phyloP scores from a whole-genome alignment of 768 basidiomycete genomes.

The Paxillus rubicundulus region DNA sequence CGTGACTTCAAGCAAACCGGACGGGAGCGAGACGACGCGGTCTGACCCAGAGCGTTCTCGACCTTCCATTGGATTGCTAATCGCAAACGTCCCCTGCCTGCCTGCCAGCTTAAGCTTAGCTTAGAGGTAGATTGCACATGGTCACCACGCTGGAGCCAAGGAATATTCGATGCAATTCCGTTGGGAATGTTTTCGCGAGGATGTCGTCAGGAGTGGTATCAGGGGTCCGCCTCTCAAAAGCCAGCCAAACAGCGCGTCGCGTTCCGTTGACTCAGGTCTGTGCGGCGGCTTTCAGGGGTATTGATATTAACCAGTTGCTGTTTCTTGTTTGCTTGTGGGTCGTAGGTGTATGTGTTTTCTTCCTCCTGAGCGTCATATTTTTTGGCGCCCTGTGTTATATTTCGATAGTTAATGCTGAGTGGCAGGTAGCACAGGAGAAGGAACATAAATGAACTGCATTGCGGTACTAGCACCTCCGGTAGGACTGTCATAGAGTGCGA shows the following conservation, averaged over 20 bases:
- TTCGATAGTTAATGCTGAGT: not conserved
- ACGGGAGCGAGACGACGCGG: conserved; percentile 7
- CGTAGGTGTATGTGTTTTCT: not conserved
- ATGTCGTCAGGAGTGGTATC: conserved; percentile 2
- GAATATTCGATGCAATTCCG: not conserved
- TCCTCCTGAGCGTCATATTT: not conserved
- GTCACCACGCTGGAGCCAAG: not conserved
- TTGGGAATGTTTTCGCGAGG: conserved; percentile 4
- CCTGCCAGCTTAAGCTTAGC: not conserved
- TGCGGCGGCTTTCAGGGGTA: not conserved
- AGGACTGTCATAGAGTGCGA: conserved; percentile 6
- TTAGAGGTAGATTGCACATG: conserved; percentile 5
- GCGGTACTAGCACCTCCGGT: conserved; percentile 10
- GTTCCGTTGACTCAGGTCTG: conserved; percentile 24
- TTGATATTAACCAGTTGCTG: not conserved
- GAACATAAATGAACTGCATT: conserved; percentile 15
- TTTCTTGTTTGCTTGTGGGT: conserved; percentile 3
- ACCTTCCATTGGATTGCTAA: conserved; percentile 1
- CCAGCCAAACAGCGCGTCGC: conserved; percentile 52
- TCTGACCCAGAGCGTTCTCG: not conserved
- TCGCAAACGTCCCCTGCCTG: conserved; percentile 7
- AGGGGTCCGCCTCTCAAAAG: conserved; percentile 19
- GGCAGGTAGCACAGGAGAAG: conserved; percentile 4
- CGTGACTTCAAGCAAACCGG: not conserved
- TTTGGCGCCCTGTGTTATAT: conserved; percentile 8